Evolutionary conservation across 345 rosid species (phyloP).

Genomic region (Stellera chamaejasme): DNA sequence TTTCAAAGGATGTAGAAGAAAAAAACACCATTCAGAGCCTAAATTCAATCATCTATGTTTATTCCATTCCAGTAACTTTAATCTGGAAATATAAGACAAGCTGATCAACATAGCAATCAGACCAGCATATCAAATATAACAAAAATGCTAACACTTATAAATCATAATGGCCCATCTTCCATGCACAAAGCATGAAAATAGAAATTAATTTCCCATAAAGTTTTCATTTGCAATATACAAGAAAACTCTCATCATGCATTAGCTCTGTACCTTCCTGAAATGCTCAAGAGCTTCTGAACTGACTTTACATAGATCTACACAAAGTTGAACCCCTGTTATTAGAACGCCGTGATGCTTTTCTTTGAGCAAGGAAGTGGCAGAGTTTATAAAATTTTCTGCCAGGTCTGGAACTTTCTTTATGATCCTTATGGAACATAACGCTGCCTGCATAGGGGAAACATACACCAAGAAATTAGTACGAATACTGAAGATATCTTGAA

Average conservation of each 20-base stretch:
- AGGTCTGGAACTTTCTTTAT: conserved; percentile 96
- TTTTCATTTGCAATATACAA: conserved; percentile 7
- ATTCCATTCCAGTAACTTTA: neutral
- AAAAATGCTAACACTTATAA: no score
- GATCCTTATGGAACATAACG: conserved; percentile 90
- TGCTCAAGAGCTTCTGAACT: conserved; percentile 78
- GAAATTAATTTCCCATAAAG: neutral
- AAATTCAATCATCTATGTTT: neutral
- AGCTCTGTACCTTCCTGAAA: conserved; percentile 71
- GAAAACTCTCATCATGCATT: conserved; percentile 8
- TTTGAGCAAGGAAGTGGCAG: conserved; percentile 79
- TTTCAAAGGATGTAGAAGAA: neutral
- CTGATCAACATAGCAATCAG: neutral
- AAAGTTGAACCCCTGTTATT: conserved; percentile 93
- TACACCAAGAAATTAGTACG: conserved; percentile 16
- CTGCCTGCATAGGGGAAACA: conserved; percentile 57
- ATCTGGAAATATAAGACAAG: conserved; percentile 1
- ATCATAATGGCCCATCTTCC: no score
- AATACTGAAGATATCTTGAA: conserved; percentile 4
- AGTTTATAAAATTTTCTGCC: conserved; percentile 93
- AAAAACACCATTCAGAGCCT: neutral
- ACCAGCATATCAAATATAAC: no score
- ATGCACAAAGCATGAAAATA: neutral
- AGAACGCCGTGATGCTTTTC: conserved; percentile 99
- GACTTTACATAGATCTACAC: conserved; percentile 84